Conservation (phyloP, 2,329 filamentous ascomycete species). For the Fusarium xylarioides region DNA sequence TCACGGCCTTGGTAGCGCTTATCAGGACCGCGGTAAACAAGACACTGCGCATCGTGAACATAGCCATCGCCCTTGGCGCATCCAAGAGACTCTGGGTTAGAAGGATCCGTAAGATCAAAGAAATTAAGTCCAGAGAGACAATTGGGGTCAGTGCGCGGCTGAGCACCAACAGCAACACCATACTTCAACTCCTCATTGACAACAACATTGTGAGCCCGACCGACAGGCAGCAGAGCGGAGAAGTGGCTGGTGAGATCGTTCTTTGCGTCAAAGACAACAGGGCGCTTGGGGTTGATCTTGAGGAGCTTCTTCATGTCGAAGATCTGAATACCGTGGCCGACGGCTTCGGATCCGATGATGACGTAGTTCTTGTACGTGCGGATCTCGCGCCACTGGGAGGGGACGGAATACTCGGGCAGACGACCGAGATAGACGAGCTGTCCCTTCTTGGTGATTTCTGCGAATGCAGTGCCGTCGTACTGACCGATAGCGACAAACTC, state of each 20-base stretch:
- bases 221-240: conserved; percentile 45
- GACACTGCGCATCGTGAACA: conserved; percentile 68
- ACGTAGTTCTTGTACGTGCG: conserved; percentile 50
- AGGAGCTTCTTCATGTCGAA: conserved; percentile 67
- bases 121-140: conserved; percentile 65
- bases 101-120: conserved; percentile 64
- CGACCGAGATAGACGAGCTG: conserved; percentile 58
- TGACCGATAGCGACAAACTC: conserved; percentile 61
- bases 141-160: conserved; percentile 48
- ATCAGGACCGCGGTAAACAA: conserved; percentile 64
- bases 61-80: conserved; percentile 65
- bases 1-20: conserved; percentile 57
- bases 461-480: conserved; percentile 60
- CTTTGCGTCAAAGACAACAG: conserved; percentile 46
- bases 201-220: conserved; percentile 63
- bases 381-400: conserved; percentile 53
- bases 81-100: conserved; percentile 62
- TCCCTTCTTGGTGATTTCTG: conserved; percentile 56
- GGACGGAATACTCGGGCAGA: conserved; percentile 53
- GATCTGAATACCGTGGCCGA: conserved; percentile 67
- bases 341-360: conserved; percentile 56
- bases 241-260: conserved; percentile 50
- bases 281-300: conserved; percentile 53
- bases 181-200: conserved; percentile 58
- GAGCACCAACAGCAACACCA: conserved; percentile 55